Evolutionary conservation across 352 stramenopile species (phyloP), one percentile per base, ranked within the genome.

Genomic region (Phytophthora aleatoria): DNA sequence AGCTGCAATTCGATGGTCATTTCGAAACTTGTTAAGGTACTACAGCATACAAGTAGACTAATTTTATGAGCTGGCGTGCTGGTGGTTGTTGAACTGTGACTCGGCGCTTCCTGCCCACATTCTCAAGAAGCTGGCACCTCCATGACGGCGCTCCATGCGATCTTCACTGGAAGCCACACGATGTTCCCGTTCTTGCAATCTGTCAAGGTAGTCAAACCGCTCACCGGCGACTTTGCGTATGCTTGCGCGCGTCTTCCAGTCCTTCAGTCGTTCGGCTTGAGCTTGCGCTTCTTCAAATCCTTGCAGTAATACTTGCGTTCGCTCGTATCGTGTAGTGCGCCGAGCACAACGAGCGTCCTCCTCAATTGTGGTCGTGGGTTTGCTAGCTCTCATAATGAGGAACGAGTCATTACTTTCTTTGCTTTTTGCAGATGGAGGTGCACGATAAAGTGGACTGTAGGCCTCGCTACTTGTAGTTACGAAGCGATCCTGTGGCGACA

Each of bases 71-170:
- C 16, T 33, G 30, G 28, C 38, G 16, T 63, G 42, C 16, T 65
- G 26, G n/a, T 52, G 44, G 13, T 35, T 49, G 51, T 91, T 91
- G 48, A 94, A 92, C 60, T 91, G 85, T 24, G 81, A 92, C 30
- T 95, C 81, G 9, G 76, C 64, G 28, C 85, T 94, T 50, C 85
- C 85, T 1, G 87, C 79, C 87, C 87, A 93, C 83, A 95, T 95
- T 53, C 81, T 81, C 47, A 91, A 77, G 61, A 83, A 92, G 44
- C 64, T 78, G 31, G 71, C 69, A 52, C 87, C 83, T 27, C 87
- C 83, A 61, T 91, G 69, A 35, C 83, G 83, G 49, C 88, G 89
- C 45, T 81, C 78, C 74, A 82, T 94, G 16, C 79, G 71, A 59
- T 77, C 53, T 54, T 91, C 79, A 7, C 77, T 69, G 38, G 75